phyloP scores from a whole-genome alignment of 1,284 basidiomycete species.

The Sporisorium graminicola region DNA sequence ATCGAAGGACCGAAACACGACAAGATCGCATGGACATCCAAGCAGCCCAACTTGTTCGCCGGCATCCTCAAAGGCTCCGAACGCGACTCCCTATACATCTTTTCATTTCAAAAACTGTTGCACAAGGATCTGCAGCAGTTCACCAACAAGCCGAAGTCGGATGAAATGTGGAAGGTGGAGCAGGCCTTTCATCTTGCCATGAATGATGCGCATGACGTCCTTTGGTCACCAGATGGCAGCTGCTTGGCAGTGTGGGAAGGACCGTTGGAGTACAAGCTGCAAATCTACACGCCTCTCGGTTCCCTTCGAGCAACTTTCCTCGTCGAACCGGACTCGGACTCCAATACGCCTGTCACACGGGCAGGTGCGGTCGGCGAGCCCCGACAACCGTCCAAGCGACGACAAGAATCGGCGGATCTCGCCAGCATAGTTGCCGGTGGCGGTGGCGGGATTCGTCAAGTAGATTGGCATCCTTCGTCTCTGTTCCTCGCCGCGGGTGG shows the following conservation, averaged over 20 bases:
- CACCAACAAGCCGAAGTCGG: conserved; percentile 27
- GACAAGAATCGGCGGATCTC: conserved; percentile 21
- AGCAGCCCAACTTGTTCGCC: conserved; percentile 42
- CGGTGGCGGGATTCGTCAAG: conserved; percentile 64
- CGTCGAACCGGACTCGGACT: conserved; percentile 42
- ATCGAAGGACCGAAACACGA: conserved; percentile 51
- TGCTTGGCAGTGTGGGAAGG: conserved; percentile 86
- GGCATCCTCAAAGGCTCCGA: conserved; percentile 43
- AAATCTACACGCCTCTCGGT: conserved; percentile 81
- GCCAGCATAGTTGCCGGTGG: conserved; percentile 44
- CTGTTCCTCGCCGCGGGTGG: conserved; percentile 68
- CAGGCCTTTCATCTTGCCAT: conserved; percentile 87
- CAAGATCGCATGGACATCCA: conserved; percentile 38
- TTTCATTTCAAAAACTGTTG: conserved; percentile 26
- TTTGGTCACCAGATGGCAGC: conserved; percentile 84
- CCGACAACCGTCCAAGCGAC: conserved; percentile 18
- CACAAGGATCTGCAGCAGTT: conserved; percentile 26
- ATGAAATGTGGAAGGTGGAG: conserved; percentile 42
- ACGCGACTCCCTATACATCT: conserved; percentile 36
- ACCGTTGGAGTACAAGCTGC: conserved; percentile 79
- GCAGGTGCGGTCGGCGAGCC: conserved; percentile 21
- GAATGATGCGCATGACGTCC: conserved; percentile 79
- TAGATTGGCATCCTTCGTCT: conserved; percentile 67
- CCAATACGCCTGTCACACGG: conserved; percentile 25
- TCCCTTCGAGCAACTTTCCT: conserved; percentile 78